A percentile compares a stretch with the other conserved stretches of the same genome.
These are phyloP conservation scores for Paxillus ammoniavirescens DNA, from an alignment of 768 basidiomycete genomes.

Conservation along the genomic window DNA sequence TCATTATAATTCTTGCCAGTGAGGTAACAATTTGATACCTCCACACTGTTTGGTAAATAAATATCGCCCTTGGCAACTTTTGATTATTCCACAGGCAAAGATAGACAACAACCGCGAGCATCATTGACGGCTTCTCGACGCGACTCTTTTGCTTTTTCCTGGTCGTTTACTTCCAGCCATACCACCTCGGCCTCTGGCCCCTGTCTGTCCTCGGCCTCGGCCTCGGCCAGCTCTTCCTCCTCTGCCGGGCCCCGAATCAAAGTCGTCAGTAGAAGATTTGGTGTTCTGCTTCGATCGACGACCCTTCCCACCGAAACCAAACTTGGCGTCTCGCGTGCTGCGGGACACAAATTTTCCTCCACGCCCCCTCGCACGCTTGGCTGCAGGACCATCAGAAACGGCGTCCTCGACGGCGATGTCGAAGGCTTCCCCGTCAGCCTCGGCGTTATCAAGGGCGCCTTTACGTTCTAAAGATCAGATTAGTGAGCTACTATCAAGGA, in stretches of 20 bases:
- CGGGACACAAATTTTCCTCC: slow-evolving; percentile 47
- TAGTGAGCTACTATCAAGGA: not conserved
- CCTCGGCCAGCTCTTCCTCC: slow-evolving; percentile 24
- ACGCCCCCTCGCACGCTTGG: slow-evolving; percentile 46
- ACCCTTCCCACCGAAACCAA: slow-evolving; percentile 72
- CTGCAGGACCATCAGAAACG: slow-evolving; percentile 64
- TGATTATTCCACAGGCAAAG: not conserved
- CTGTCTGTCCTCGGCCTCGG: slow-evolving; percentile 13
- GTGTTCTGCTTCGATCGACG: slow-evolving; percentile 81
- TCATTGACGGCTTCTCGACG: slow-evolving; percentile 37
- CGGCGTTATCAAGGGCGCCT: slow-evolving; percentile 69
- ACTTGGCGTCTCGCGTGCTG: slow-evolving; percentile 71
- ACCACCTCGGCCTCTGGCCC: slow-evolving; percentile 30
- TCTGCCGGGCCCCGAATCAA: slow-evolving; percentile 43
- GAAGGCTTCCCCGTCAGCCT: slow-evolving; percentile 60
- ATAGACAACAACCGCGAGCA: slow-evolving; percentile 2
- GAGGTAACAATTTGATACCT: no score
- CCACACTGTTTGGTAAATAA: not conserved
- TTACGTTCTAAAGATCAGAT: slow-evolving; percentile 63
- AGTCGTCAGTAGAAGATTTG: slow-evolving; percentile 74
- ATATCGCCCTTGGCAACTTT: not conserved
- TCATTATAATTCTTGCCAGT: no score
- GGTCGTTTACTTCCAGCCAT: slow-evolving; percentile 45
- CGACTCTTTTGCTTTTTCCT: slow-evolving; percentile 57
- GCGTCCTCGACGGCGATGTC: slow-evolving; percentile 92